Base-by-base conservation (phyloP, 345 rosid species). In the Brassica incana region DNA sequence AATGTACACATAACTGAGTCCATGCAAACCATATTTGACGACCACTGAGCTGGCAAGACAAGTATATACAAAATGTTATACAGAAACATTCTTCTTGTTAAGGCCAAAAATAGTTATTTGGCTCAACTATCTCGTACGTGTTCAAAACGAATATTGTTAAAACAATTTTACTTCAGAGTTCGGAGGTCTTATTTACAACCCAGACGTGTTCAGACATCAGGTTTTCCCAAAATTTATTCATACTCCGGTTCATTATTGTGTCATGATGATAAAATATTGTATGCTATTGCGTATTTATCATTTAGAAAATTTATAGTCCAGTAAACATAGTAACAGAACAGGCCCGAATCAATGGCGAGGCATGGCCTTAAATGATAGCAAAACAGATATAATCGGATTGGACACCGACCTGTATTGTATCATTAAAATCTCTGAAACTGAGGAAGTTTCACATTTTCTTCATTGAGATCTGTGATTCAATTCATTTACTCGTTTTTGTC, bases 331-430 rank as follows among this genome's bases (percentile, higher is more conserved):
- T 8, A 40, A 3, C 73, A 73, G 65, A 48, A 63, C 58, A 61
- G 43, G 78, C 59, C 12, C 48, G 33, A 73, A 68, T 73, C 71
- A 73, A 5, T 45, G 77, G 52, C 29, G 38, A 66, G 62, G 73
- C 77, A 78, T 72, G 78, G 82, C 71, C 82, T 79, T 79, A 58
- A 74, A 79, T 36, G 69, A 65, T 50, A 68, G 52, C 61, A 73
- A 66, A 67, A 16, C 30, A 36, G 69, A 65, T 3, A 35, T 3
- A 66, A 40, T 48, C 38, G 29, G 69, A 67, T 67, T 72, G 54
- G 77, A 16, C 48, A 78, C 76, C 67, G 65, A 67, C 69, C 73
- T 0, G 63, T 30, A 58, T 78, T 48, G 67, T 78, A 71, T 33
- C 65, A 62, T 62, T 25, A 52, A 27, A 38, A 36, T 54, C 81